Base-by-base conservation (phyloP, 2,329 filamentous ascomycete species). In the Plenodomus biglobosus region DNA sequence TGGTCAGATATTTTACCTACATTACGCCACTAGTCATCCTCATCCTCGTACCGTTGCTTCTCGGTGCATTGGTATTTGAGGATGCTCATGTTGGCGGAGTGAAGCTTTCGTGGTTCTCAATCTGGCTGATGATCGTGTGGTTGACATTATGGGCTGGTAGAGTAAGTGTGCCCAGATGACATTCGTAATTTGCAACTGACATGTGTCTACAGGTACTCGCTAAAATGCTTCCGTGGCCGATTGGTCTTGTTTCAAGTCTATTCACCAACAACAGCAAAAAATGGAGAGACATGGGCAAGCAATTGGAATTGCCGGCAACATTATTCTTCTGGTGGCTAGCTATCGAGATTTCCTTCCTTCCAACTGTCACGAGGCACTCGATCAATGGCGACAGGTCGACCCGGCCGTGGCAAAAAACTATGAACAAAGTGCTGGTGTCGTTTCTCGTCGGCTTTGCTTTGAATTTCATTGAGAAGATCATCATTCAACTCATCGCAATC, bases 41-140 rank as follows among this genome's bases (percentile, higher is more conserved):
- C 4, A 75, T 91, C 4, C 74, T 90, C 34, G 82, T 89, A 39
- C 87, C 87, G 0, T 70, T 89, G 35, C 73, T 90, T 5, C 70
- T 90, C 18, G 87, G 86, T 5, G 80, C 78, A 1, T 71, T 88
- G 16, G 54, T 80, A 1, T 87, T 80, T 53, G 74, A 76, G n/a
- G 56, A 79, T 40, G 76, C 86, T 1, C 83, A 81, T 11, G 81
- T 87, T 2, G 90, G 90, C 1, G 90, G 87, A 17, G 90, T 96
- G 0, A 66, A 84, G 53, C 76, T 96, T 38, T 76, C 90, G 50
- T 97, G 92, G 92, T 96, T 97, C 66, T 88, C 88, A 22, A 90
- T 96, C 53, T 97, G 92, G 92, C 80, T 96, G 16, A 89, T 96
- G 71, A 90, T 96, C 36, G 80, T 96, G 20, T 97, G 92, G 92